Evolutionary conservation across 192 early-diverging fungal species (phyloP).

Genomic region (Phycomyces blakesleeanus): DNA sequence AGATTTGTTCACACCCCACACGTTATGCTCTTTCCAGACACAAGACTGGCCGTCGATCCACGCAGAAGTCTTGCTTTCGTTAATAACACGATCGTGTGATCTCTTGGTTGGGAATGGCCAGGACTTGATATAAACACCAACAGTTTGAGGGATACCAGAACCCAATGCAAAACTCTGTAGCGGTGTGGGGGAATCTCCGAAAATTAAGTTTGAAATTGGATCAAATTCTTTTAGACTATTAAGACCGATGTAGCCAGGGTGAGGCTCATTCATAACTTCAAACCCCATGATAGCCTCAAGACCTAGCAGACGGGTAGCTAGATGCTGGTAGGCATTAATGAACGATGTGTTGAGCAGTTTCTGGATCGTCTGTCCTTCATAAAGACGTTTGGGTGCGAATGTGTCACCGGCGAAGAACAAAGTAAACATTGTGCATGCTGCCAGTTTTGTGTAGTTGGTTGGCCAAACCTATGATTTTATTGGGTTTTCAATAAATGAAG

Average conservation of each 20-base stretch:
- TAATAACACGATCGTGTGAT: slow-evolving; percentile 50
- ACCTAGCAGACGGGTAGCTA: slow-evolving; percentile 63
- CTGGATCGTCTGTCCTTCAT: slow-evolving; percentile 62
- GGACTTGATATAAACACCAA: slow-evolving; percentile 72
- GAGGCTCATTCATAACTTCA: slow-evolving; percentile 60
- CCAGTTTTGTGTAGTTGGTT: slow-evolving; percentile 85
- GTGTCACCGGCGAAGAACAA: slow-evolving; percentile 75
- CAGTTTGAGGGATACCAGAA: slow-evolving; percentile 62
- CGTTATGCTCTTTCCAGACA: slow-evolving; percentile 75
- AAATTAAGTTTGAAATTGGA: slow-evolving; percentile 60
- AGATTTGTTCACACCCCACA: slow-evolving; percentile 59
- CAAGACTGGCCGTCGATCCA: slow-evolving; percentile 63
- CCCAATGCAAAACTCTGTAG: slow-evolving; percentile 77
- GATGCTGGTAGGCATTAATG: slow-evolving; percentile 62
- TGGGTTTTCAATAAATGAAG: no score
- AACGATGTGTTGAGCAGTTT: slow-evolving; percentile 67
- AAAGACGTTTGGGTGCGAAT: slow-evolving; percentile 66
- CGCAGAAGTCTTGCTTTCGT: slow-evolving; percentile 50
- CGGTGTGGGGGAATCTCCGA: slow-evolving; percentile 67
- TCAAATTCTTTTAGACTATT: slow-evolving; percentile 55
- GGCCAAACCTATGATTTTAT: slow-evolving; percentile 67
- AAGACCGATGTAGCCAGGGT: slow-evolving; percentile 74
- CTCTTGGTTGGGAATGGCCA: slow-evolving; percentile 73
- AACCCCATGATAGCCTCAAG: slow-evolving; percentile 70
- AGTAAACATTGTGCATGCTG: slow-evolving; percentile 81